Evolutionary conservation across 768 basidiomycete species (phyloP).

Genomic region (Pluteus cervinus): DNA sequence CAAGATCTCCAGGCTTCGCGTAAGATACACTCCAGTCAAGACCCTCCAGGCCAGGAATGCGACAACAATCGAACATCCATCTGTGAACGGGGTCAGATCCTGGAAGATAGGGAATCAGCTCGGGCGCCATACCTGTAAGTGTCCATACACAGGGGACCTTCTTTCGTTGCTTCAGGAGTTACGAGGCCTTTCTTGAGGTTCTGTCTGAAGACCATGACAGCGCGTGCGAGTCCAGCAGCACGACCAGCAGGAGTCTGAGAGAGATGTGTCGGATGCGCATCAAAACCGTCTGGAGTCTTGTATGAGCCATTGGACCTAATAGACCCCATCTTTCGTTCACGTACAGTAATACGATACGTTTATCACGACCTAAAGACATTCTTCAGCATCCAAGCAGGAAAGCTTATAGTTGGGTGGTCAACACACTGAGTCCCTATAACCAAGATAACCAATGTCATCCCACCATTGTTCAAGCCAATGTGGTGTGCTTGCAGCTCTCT

Average conservation of each 20-base stretch:
- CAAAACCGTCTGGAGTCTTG: conserved; percentile 61
- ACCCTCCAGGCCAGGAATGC: conserved; percentile 67
- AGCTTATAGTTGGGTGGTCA: background rate
- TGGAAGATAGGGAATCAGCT: background rate
- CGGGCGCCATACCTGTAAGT: conserved; percentile 71
- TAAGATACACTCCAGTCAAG: conserved; percentile 75
- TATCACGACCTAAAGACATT: conserved; percentile 53
- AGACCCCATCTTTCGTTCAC: conserved; percentile 11
- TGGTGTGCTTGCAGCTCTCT: conserved; percentile 43
- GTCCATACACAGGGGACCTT: conserved; percentile 79
- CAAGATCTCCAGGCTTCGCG: conserved; percentile 47
- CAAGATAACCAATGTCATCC: conserved; percentile 80
- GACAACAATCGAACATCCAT: conserved; percentile 92
- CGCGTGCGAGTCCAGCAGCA: conserved; percentile 67
- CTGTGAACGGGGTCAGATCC: conserved; percentile 25
- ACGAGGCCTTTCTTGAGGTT: conserved; percentile 61
- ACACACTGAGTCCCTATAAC: conserved; percentile 79
- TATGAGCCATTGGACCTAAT: conserved; percentile 8
- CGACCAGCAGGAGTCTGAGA: conserved; percentile 53
- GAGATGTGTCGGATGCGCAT: conserved; percentile 56
- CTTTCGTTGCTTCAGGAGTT: conserved; percentile 59
- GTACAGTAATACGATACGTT: conserved; percentile 94
- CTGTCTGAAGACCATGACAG: conserved; percentile 69
- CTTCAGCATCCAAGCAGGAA: conserved; percentile 1
- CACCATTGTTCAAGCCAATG: conserved; percentile 97